Conservation (phyloP, 2,329 filamentous ascomycete species). For the Hypoxylon sp. region DNA sequence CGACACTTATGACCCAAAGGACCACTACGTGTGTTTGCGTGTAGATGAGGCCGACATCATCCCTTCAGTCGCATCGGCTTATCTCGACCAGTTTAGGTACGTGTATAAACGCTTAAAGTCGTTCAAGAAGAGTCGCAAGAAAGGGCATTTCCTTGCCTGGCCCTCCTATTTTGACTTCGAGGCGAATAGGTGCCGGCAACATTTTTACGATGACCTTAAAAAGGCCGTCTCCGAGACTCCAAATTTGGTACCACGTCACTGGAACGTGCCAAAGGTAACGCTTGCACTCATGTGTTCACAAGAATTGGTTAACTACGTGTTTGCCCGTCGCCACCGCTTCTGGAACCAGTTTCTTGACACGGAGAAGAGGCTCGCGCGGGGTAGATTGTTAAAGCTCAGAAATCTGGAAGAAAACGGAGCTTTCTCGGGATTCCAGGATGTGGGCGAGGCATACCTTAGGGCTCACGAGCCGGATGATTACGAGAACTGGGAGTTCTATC, state of each 20-base stretch:
- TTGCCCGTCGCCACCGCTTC: conserved; percentile 4
- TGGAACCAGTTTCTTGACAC: conserved; percentile 15
- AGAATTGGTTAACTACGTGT: not conserved
- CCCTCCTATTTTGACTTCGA: not conserved
- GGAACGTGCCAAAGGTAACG: conserved; percentile 3
- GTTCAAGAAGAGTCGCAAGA: not conserved
- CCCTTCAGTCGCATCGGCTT: not conserved
- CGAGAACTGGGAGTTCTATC: not conserved
- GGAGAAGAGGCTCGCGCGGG: conserved; percentile 11
- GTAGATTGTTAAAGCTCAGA: not conserved
- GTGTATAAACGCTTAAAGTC: not conserved
- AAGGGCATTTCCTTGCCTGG: not conserved
- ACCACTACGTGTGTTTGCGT: not conserved
- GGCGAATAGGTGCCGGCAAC: not conserved
- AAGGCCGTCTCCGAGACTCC: not conserved
- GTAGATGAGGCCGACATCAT: conserved; percentile 23
- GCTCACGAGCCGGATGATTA: conserved; percentile 13
- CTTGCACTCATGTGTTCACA: conserved; percentile 4
- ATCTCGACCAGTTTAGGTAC: not conserved
- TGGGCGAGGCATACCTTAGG: conserved; percentile 23
- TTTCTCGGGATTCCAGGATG: conserved; percentile 4
- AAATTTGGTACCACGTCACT: not conserved
- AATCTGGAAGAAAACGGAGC: not conserved
- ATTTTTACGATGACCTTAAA: not conserved
- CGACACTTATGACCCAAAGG: not conserved